Base-by-base conservation (phyloP, 2,329 filamentous ascomycete species). In the Fusarium transvaalense region DNA sequence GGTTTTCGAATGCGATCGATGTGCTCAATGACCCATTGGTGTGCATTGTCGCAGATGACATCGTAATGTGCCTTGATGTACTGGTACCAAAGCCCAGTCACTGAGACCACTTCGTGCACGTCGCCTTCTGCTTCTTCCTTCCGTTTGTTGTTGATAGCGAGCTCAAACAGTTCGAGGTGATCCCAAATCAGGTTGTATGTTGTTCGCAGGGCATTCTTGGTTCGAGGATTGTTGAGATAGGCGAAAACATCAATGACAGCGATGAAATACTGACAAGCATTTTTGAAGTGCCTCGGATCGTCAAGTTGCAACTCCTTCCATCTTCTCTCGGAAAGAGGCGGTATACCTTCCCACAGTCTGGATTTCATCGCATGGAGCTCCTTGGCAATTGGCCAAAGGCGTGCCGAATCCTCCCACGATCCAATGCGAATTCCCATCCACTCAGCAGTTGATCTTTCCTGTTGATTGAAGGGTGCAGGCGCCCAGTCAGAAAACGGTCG, bases 301-400 rank as follows among this genome's bases (percentile, higher is more conserved):
- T 76, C 71, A 1, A 77, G 68, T 0, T 57, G 39, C 25, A 74
- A 15, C 0, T 76, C 71, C 2, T 63, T 45, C 76, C 75, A 77
- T 23, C 71, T 63, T 14, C 72, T 63, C 23, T 76, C 71, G 0
- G 76, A 75, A 17, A 77, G 45, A 4, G 76, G 76, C 7, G 68
- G 48, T 1, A 77, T 37, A 5, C 76, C 75, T 13, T 75, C 74
- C 76, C 74, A 77, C 0, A 77, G 21, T 9, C 74, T 59, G 12
- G 71, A 70, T n/a, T 77, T 77, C 69, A 77, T 76, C 1, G 72
- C 61, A 5, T 75, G 71, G 4, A 77, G 72, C 31, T 75, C 71
- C 9, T 76, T 76, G 1, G 70, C 62, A 4, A 77, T 70, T 1
- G 48, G 19, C 23, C 64, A 56, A 5, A 76, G 42, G 1, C 72